Evolutionary conservation across 805 yeast species (phyloP).

Genomic region (Isabelozyma pseudorhagii): DNA sequence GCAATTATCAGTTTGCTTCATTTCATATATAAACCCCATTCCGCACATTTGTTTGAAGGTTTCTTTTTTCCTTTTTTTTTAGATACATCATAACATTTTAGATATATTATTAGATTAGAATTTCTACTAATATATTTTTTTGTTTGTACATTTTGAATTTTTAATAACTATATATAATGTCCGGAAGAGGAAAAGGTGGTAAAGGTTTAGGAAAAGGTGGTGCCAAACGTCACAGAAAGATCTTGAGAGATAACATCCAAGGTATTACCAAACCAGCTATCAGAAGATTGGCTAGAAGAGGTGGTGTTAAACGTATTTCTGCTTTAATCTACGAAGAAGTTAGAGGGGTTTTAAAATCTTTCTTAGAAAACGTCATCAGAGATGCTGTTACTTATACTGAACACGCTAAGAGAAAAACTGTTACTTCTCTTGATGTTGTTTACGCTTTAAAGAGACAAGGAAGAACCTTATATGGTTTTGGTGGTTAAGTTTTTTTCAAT

Average conservation of each 20-base stretch:
- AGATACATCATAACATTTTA: not conserved
- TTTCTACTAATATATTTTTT: too few species aligned
- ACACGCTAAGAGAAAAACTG: constrained; percentile 99
- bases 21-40: not conserved
- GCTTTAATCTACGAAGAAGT: constrained; percentile 98
- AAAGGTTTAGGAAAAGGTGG: constrained; percentile 99
- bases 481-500: constrained; percentile 64
- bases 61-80: not conserved
- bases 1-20: too few species aligned
- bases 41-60: not conserved
- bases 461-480: constrained; percentile 99
- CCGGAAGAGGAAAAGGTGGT: constrained; percentile 99
- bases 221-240: constrained; percentile 99
- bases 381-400: constrained; percentile 99
- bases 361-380: constrained; percentile 96
- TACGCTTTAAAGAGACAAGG: constrained; percentile 99
- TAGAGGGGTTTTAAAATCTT: constrained; percentile 92
- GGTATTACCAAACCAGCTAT: constrained; percentile 99
- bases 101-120: not conserved
- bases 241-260: constrained; percentile 98
- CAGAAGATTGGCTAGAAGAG: constrained; percentile 99
- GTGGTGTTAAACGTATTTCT: constrained; percentile 99
- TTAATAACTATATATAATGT: constrained; percentile 49
- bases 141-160: not conserved
- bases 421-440: constrained; percentile 96